Evolutionary conservation across 177 flowering plant genomes (phyloP), one percentile per base, ranked within the genome.

Genomic region (Tripterygium wilfordii): DNA sequence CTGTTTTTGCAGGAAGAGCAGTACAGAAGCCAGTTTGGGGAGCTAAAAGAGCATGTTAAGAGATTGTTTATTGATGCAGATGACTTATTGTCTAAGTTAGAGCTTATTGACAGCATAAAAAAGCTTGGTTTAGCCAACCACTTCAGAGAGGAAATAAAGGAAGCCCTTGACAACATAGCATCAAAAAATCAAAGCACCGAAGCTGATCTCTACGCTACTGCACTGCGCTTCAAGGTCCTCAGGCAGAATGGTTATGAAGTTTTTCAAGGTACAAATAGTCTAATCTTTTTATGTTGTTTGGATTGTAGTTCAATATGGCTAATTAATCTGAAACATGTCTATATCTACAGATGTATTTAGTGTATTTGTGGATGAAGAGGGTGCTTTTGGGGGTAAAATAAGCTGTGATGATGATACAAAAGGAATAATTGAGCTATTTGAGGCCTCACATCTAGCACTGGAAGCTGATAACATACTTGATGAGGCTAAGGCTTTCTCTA

Each of bases 251-350:
- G 78, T 13, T 57, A 49, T 39, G 21, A 55, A 19, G 63, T 65
- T 42, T 63, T 71, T 10, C 64, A 62, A 60, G 81, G 77, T 67
- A n/a, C n/a, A n/a, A n/a, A n/a, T n/a, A n/a, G n/a, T n/a, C n/a
- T n/a, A n/a, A n/a, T n/a, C n/a, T n/a, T n/a, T n/a, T n/a, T n/a
- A n/a, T n/a, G n/a, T n/a, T n/a, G n/a, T n/a, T n/a, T n/a, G n/a
- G n/a, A n/a, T n/a, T n/a, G n/a, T n/a, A n/a, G n/a, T n/a, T n/a
- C n/a, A n/a, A n/a, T n/a, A n/a, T n/a, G n/a, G n/a, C n/a, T n/a
- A n/a, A n/a, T n/a, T n/a, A n/a, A n/a, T n/a, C n/a, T n/a, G n/a
- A n/a, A n/a, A n/a, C n/a, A n/a, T n/a, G n/a, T n/a, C n/a, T n/a
- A n/a, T n/a, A n/a, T n/a, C n/a, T 35, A 8, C 54, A 60, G 70